phyloP scores from a whole-genome alignment of 164 flowering plant genomes.

The Vitis rupestris region DNA sequence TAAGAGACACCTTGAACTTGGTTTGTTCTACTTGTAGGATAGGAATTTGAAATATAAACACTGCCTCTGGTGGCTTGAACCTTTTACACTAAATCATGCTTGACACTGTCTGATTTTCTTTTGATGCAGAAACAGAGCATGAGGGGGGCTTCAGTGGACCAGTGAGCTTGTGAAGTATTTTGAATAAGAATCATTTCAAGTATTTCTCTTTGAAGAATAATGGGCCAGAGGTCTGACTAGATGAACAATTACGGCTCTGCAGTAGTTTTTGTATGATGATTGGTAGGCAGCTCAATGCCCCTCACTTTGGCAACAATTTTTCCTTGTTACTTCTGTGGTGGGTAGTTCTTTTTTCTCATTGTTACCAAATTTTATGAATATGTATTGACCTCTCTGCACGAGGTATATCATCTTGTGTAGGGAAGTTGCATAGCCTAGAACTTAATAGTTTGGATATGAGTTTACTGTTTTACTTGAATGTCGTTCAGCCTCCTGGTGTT shows the following conservation, averaged over 20 bases:
- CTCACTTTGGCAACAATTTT: slow-evolving; percentile 10
- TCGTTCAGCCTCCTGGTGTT: too few relatives aligned
- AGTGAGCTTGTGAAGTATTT: background rate
- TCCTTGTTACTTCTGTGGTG: slow-evolving; percentile 9
- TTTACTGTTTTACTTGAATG: too few relatives aligned
- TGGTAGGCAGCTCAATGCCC: slow-evolving; percentile 6
- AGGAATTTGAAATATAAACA: too few relatives aligned
- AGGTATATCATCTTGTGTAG: too few relatives aligned
- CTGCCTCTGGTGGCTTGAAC: background rate
- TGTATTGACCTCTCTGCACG: too few relatives aligned
- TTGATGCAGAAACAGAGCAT: background rate
- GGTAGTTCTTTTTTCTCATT: too few relatives aligned
- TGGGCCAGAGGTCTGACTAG: slow-evolving; percentile 13
- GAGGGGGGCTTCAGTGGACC: background rate
- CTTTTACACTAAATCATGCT: background rate
- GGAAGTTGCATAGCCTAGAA: too few relatives aligned
- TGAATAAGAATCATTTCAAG: background rate
- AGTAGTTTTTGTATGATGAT: slow-evolving; percentile 5
- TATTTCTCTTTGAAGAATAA: slow-evolving; percentile 8
- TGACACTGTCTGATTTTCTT: background rate
- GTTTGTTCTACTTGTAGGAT: too few relatives aligned
- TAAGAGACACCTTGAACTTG: too few relatives aligned
- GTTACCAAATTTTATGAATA: too few relatives aligned
- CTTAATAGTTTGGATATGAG: too few relatives aligned
- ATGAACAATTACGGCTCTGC: slow-evolving; percentile 6